A percentile compares a stretch with the other conserved stretches of the same genome.
phyloP scores from a whole-genome alignment of 805 yeast species.

The Clavispora phyllophila region DNA sequence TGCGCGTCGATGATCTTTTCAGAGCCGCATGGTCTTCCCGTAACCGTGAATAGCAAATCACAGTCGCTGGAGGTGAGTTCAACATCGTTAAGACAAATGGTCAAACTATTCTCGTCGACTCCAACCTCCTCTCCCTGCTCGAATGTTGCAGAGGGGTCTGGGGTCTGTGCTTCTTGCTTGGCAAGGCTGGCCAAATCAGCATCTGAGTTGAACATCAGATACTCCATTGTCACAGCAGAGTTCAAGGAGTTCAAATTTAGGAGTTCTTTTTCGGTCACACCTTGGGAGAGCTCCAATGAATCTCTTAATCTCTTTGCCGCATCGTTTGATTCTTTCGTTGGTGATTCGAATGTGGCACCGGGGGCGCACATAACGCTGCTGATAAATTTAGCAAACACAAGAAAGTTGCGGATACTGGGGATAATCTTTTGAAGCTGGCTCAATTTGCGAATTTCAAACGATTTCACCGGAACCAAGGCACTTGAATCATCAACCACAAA shows the following conservation, averaged over 20 bases:
- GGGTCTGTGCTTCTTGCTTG: constrained; percentile 13
- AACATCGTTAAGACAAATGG: constrained; percentile 19
- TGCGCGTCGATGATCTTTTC: background rate
- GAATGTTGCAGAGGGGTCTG: constrained; percentile 5
- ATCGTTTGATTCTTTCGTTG: constrained; percentile 14
- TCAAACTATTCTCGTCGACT: constrained; percentile 5
- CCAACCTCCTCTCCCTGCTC: background rate
- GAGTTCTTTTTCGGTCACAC: constrained; percentile 37
- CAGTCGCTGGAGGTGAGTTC: constrained; percentile 17
- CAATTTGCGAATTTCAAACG: constrained; percentile 20
- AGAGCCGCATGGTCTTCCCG: constrained; percentile 8
- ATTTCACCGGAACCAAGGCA: constrained; percentile 18
- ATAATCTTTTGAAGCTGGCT: constrained; percentile 10
- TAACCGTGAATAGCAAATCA: constrained; percentile 21
- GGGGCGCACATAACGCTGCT: background rate
- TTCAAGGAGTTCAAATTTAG: constrained; percentile 24
- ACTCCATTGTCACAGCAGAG: constrained; percentile 12
- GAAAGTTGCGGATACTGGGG: constrained; percentile 17
- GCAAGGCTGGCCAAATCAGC: constrained; percentile 24
- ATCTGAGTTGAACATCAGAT: constrained; percentile 8
- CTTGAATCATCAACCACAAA: constrained; percentile 9
- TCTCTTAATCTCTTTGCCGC: constrained; percentile 27
- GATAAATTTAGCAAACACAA: constrained; percentile 18
- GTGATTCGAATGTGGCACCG: background rate
- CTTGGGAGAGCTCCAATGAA: constrained; percentile 30